Evolutionary conservation across 2,329 filamentous ascomycete species (phyloP).

Genomic region (Verruconis gallopava): DNA sequence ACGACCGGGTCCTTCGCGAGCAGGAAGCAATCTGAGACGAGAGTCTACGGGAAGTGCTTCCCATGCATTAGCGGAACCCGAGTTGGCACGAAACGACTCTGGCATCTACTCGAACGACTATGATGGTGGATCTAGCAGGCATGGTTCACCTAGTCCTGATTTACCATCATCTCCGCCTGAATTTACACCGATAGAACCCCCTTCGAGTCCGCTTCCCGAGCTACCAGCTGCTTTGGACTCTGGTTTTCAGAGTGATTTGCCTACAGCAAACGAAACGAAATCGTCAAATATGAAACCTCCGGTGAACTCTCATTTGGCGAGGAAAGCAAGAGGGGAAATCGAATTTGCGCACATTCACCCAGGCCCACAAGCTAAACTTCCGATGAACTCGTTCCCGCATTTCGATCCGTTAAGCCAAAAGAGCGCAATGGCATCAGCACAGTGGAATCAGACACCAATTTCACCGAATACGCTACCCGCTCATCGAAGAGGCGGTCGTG

Average conservation of each 20-base stretch:
- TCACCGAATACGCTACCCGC: neutral
- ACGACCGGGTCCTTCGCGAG: constrained; percentile 17
- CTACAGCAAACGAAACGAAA: neutral
- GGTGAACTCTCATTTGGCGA: neutral
- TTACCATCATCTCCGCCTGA: constrained; percentile 87
- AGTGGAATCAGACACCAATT: neutral
- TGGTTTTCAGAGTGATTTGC: constrained; percentile 63
- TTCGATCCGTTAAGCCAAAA: neutral
- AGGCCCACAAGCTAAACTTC: neutral
- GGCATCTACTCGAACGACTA: constrained; percentile 33
- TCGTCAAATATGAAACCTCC: neutral
- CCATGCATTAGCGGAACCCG: constrained; percentile 18
- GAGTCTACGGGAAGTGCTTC: constrained; percentile 41
- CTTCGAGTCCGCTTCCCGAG: constrained; percentile 65
- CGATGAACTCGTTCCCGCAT: neutral
- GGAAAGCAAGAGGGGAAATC: neutral
- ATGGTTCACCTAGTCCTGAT: constrained; percentile 28
- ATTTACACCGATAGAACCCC: constrained; percentile 42
- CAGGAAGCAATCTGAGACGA: constrained; percentile 43
- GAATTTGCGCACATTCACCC: neutral
- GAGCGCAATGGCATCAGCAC: neutral
- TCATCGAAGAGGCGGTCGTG: neutral
- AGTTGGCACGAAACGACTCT: constrained; percentile 24
- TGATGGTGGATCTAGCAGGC: constrained; percentile 31
- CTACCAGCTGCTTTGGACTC: constrained; percentile 51